phyloP scores from a whole-genome alignment of 202 grass and related monocot species.

The Elaeis oleifera region DNA sequence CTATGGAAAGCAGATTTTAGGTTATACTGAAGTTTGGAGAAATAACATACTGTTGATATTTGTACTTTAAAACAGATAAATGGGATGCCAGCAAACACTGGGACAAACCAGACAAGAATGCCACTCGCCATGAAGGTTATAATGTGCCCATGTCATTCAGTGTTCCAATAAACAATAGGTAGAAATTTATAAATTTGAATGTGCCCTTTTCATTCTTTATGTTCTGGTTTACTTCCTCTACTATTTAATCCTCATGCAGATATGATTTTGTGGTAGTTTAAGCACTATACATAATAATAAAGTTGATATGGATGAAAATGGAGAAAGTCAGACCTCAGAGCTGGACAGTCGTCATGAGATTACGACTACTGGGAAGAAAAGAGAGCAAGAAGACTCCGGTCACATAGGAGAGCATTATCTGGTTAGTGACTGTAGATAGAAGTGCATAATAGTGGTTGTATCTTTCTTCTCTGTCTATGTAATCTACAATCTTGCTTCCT shows the following conservation, averaged over 20 bases:
- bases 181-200: conserved; percentile 13
- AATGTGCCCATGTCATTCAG: conserved; percentile 23
- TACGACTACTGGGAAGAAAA: conserved; percentile 53
- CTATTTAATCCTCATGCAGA: conserved; percentile 20
- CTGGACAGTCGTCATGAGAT: conserved; percentile 27
- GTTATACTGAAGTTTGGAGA: background rate
- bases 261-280: conserved; percentile 40
- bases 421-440: no score
- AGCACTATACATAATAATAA: conserved; percentile 28
- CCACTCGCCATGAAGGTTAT: conserved; percentile 14
- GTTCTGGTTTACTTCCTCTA: conserved; percentile 13
- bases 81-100: conserved; percentile 8
- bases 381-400: conserved; percentile 63
- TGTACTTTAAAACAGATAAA: conserved; percentile 29
- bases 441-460: background rate
- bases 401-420: conserved; percentile 41
- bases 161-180: conserved; percentile 42
- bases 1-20: no score
- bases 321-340: conserved; percentile 21
- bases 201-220: conserved; percentile 12
- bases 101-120: conserved; percentile 26
- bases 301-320: conserved; percentile 25
- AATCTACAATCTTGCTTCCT: no score
- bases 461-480: conserved; percentile 9
- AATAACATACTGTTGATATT: background rate